Conservation (phyloP, 768 basidiomycete genomes). For the Phylloporus arenicola region DNA sequence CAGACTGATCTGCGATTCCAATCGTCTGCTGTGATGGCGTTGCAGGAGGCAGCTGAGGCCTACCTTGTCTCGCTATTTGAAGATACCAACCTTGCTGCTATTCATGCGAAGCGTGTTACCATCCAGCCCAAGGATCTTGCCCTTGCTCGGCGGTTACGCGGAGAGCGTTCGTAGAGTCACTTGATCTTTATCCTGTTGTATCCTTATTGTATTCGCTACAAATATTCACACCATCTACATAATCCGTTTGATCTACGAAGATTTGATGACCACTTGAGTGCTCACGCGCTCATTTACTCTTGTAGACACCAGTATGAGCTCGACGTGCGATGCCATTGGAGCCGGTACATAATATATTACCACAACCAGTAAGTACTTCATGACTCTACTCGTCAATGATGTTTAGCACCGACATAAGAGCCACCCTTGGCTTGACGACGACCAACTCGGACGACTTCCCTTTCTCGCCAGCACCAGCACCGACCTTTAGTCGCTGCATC, state of each 20-base stretch:
- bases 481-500: no score
- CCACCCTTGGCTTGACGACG: slow-evolving; percentile 32
- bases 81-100: slow-evolving; percentile 6
- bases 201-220: no score
- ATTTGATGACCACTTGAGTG: no score
- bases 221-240: no score
- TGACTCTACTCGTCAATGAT: slow-evolving; percentile 11
- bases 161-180: no score
- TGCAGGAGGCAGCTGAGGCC: slow-evolving; percentile 4
- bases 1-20: slow-evolving; percentile 5
- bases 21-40: slow-evolving; percentile 4
- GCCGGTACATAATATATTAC: no score
- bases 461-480: not conserved
- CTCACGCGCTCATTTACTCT: no score
- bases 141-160: slow-evolving; percentile 57
- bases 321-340: no score
- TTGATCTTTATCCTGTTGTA: no score
- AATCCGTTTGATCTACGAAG: no score
- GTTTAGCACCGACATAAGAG: slow-evolving; percentile 26
- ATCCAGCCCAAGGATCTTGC: slow-evolving; percentile 37
- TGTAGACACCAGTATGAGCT: no score
- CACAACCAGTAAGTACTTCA: no score
- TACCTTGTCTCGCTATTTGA: slow-evolving; percentile 4
- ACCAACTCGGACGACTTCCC: not conserved
- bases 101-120: slow-evolving; percentile 1